phyloP scores from a whole-genome alignment of 768 basidiomycete species.

The Podaxis rugospora region DNA sequence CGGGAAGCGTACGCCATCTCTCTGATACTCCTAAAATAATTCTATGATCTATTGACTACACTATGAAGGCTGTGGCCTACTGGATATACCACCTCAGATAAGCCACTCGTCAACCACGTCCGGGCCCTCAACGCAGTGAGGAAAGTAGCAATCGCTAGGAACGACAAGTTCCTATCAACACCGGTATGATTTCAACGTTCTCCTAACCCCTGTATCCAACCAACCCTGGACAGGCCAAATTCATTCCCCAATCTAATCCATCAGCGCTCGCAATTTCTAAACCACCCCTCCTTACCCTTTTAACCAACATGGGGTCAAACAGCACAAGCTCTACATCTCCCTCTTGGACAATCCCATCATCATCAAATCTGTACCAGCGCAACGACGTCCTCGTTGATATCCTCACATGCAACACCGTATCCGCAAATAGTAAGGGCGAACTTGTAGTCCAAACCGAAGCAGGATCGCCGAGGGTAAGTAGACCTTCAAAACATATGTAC shows the following conservation, averaged over 20 bases:
- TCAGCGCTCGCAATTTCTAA: conserved; percentile 48
- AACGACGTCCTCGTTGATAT: conserved; percentile 47
- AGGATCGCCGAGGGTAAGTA: conserved; percentile 42
- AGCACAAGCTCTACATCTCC: conserved; percentile 13
- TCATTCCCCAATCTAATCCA: conserved; percentile 33
- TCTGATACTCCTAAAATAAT: neutral
- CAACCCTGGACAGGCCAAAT: conserved; percentile 32
- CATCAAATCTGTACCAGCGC: conserved; percentile 30
- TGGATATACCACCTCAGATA: conserved; percentile 40
- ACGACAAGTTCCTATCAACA: conserved; percentile 41
- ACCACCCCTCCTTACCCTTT: conserved; percentile 48
- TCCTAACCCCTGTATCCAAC: neutral
- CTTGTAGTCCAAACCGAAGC: conserved; percentile 30
- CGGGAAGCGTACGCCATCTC: conserved; percentile 45
- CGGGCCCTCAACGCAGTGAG: conserved; percentile 48
- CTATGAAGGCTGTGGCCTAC: conserved; percentile 54
- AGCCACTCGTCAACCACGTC: conserved; percentile 44
- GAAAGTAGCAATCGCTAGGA: conserved; percentile 40
- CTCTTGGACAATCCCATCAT: conserved; percentile 36
- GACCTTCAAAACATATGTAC: neutral
- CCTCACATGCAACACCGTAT: conserved; percentile 39
- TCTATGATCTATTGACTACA: neutral
- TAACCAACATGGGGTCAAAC: conserved; percentile 49
- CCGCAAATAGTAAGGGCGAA: conserved; percentile 35
- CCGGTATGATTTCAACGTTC: conserved; percentile 27